phyloP scores from a whole-genome alignment of 768 basidiomycete genomes.

The Mycena indigotica region DNA sequence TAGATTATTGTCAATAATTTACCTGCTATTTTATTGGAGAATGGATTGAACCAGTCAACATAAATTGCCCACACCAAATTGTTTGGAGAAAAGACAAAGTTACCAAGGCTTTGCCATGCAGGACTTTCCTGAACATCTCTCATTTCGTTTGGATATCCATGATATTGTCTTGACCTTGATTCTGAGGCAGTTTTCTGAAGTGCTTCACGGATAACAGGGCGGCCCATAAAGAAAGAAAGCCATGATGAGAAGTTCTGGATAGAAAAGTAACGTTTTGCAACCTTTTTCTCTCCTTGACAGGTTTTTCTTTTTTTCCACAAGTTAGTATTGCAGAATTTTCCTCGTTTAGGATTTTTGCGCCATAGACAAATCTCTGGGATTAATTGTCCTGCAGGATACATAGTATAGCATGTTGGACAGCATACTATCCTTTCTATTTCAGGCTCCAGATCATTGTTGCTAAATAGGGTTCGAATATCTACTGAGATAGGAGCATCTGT shows the following conservation, averaged over 20 bases:
- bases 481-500: too few relatives aligned
- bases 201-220: neutral
- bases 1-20: neutral
- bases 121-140: slow-evolving; percentile 31
- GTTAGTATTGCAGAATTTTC: slow-evolving; percentile 3
- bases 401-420: slow-evolving; percentile 30
- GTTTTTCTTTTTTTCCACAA: slow-evolving; percentile 21
- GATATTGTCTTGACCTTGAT: slow-evolving; percentile 6
- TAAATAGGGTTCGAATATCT: too few relatives aligned
- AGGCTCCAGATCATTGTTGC: too few relatives aligned
- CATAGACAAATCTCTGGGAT: slow-evolving; percentile 22
- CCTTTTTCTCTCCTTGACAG: neutral
- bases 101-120: slow-evolving; percentile 25
- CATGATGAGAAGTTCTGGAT: neutral
- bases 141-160: slow-evolving; percentile 17
- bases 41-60: slow-evolving; percentile 42
- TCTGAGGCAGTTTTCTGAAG: slow-evolving; percentile 10
- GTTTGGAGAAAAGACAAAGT: slow-evolving; percentile 16
- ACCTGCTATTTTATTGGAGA: slow-evolving; percentile 35
- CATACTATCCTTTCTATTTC: slow-evolving; percentile 21
- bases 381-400: slow-evolving; percentile 9
- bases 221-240: neutral
- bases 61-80: slow-evolving; percentile 32
- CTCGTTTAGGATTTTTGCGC: neutral
- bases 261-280: neutral